A percentile compares a stretch with the other conserved stretches of the same genome.
phyloP scores from a whole-genome alignment of 805 yeast genomes.

The Groenewaldozyma salmanticensis region DNA sequence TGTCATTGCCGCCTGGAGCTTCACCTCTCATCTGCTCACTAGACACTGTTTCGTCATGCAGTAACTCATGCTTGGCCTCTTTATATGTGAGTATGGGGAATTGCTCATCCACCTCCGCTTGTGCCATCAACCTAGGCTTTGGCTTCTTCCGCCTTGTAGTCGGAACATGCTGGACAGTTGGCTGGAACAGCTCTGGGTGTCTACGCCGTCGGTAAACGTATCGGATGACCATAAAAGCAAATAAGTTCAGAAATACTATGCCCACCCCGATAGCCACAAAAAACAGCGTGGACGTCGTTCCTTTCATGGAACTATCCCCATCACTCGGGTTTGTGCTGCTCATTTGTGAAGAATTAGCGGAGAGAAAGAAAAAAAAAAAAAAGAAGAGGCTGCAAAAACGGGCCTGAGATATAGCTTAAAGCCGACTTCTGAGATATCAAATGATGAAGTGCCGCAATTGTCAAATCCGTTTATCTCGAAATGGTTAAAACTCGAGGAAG shows the following conservation, averaged over 20 bases:
- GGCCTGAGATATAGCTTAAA: too few species aligned
- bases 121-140: conserved; percentile 20
- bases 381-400: too few species aligned
- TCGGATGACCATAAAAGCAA: conserved; percentile 23
- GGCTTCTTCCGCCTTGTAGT: conserved; percentile 9
- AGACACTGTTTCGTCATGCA: neutral
- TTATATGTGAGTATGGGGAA: conserved; percentile 26
- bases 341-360: too few species aligned
- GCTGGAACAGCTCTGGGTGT: conserved; percentile 14
- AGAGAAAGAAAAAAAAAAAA: too few species aligned
- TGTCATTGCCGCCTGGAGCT: neutral
- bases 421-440: too few species aligned
- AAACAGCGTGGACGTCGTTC: conserved; percentile 10
- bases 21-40: neutral
- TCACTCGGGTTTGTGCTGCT: neutral
- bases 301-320: neutral
- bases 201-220: conserved; percentile 23
- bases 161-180: conserved; percentile 5
- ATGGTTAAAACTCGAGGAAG: too few species aligned
- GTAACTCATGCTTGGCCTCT: conserved; percentile 11
- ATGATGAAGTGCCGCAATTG: too few species aligned
- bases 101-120: conserved; percentile 22
- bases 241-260: conserved; percentile 13
- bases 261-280: conserved; percentile 15
- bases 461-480: too few species aligned